phyloP scores from a whole-genome alignment of 768 basidiomycete genomes.

The Terana coerulea region DNA sequence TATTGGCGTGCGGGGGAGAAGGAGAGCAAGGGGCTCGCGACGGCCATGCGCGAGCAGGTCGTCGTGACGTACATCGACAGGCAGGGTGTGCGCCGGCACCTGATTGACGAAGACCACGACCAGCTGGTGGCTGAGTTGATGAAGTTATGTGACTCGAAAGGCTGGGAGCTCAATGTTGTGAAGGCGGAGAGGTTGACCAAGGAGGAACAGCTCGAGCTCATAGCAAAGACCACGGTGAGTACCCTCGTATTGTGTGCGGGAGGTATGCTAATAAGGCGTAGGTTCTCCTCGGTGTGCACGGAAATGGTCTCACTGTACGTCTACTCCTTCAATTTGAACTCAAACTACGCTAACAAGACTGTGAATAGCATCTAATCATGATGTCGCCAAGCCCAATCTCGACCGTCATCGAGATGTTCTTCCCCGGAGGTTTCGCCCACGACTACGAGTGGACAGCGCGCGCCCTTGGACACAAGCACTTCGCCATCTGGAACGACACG shows the following conservation, averaged over 20 bases:
- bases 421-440: conserved; percentile 73
- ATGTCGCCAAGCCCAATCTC: conserved; percentile 76
- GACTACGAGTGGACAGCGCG: conserved; percentile 80
- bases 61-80: conserved; percentile 74
- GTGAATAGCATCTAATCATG: conserved; percentile 59
- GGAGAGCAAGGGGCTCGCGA: neutral
- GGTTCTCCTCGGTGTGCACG: conserved; percentile 72
- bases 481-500: conserved; percentile 81
- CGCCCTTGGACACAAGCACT: conserved; percentile 71
- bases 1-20: conserved; percentile 18
- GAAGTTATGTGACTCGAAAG: conserved; percentile 40
- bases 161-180: conserved; percentile 61
- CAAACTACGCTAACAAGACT: neutral
- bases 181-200: conserved; percentile 63
- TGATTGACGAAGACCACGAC: conserved; percentile 54
- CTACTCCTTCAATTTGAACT: neutral
- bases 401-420: conserved; percentile 84
- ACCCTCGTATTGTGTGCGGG: neutral
- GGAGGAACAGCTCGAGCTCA: conserved; percentile 70
- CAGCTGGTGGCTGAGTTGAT: conserved; percentile 48
- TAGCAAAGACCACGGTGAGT: conserved; percentile 67
- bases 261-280: conserved; percentile 23
- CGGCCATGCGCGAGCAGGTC: conserved; percentile 32
- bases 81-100: conserved; percentile 52
- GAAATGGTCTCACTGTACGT: conserved; percentile 66